phyloP scores from a whole-genome alignment of 164 flowering plant genomes.

The Vitis cinerea region DNA sequence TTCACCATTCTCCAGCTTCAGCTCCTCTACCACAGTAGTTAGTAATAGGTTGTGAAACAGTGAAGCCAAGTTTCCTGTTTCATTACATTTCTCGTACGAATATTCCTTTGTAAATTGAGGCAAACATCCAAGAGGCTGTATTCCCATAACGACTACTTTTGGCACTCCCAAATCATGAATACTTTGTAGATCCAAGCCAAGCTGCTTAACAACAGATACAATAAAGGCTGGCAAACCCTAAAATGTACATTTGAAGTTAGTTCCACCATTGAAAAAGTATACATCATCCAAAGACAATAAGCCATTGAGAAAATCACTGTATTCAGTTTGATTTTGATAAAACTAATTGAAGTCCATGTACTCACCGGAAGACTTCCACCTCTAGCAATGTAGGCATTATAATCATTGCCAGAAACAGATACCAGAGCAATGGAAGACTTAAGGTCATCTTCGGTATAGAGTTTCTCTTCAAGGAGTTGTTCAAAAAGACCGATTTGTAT shows the following conservation, averaged over 20 bases:
- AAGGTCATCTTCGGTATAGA: not conserved
- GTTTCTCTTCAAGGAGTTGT: not conserved
- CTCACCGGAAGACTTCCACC: not conserved
- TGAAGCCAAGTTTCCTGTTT: not conserved
- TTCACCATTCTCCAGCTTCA: not conserved
- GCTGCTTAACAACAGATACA: slow-evolving; percentile 7
- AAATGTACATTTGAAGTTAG: not conserved
- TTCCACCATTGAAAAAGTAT: no score
- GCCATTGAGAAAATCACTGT: not conserved
- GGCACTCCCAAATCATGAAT: slow-evolving; percentile 11
- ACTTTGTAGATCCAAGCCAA: slow-evolving; percentile 1
- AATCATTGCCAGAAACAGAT: not conserved
- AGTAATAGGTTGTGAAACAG: slow-evolving; percentile 8
- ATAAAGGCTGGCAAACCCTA: not conserved
- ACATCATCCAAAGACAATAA: not conserved
- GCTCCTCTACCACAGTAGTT: not conserved
- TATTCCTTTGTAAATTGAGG: slow-evolving; percentile 2
- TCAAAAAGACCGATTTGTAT: not conserved
- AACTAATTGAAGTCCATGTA: no score
- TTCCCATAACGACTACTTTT: slow-evolving; percentile 3
- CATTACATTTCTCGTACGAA: slow-evolving; percentile 6
- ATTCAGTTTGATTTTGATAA: not conserved
- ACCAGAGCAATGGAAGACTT: not conserved
- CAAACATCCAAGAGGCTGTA: slow-evolving; percentile 16
- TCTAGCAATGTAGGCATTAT: not conserved